Percentiles rank a stretch among this genome's conserved stretches.
Evolutionary conservation across 2,329 filamentous ascomycete species (phyloP).

Genomic region (Exserohilum turcica): DNA sequence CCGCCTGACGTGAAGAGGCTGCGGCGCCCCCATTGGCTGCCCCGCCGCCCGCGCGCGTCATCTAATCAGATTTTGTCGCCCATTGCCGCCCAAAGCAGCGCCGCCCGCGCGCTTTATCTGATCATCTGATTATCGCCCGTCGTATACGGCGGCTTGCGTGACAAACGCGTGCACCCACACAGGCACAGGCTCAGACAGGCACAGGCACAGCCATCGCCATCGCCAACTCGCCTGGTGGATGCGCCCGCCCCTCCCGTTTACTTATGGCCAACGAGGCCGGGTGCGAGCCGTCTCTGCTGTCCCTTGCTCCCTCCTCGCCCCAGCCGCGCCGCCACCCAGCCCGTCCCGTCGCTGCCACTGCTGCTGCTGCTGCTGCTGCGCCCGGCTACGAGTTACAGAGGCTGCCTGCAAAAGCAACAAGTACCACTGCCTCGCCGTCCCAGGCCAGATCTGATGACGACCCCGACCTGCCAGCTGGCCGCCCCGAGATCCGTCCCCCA

Average conservation of each 20-base stretch:
- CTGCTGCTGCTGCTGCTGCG: conserved; percentile 27
- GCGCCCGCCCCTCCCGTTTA: conserved; percentile 22
- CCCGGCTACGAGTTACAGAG: conserved; percentile 42
- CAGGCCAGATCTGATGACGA: conserved; percentile 38
- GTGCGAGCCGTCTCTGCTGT: conserved; percentile 17
- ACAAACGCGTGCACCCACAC: conserved; percentile 26
- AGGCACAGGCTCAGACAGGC: too few species aligned
- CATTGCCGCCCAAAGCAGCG: conserved; percentile 9
- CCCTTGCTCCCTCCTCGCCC: conserved; percentile 26
- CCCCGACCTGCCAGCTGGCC: conserved; percentile 17
- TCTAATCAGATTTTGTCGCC: conserved; percentile 38
- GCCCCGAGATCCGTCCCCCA: conserved; percentile 21
- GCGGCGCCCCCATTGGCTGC: neutral
- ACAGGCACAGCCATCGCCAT: too few species aligned
- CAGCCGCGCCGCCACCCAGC: conserved; percentile 29
- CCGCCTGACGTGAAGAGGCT: neutral
- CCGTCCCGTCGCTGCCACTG: conserved; percentile 22
- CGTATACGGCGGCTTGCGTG: conserved; percentile 30
- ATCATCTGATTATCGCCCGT: conserved; percentile 29
- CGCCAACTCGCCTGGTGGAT: too few species aligned
- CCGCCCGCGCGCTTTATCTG: conserved; percentile 24
- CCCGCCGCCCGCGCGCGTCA: conserved; percentile 1
- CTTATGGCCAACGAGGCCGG: conserved; percentile 31
- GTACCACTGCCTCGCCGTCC: conserved; percentile 29
- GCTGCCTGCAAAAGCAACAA: conserved; percentile 35